Base-by-base conservation (phyloP, 257 asterid genomes). In the Lycium ferocissimum region DNA sequence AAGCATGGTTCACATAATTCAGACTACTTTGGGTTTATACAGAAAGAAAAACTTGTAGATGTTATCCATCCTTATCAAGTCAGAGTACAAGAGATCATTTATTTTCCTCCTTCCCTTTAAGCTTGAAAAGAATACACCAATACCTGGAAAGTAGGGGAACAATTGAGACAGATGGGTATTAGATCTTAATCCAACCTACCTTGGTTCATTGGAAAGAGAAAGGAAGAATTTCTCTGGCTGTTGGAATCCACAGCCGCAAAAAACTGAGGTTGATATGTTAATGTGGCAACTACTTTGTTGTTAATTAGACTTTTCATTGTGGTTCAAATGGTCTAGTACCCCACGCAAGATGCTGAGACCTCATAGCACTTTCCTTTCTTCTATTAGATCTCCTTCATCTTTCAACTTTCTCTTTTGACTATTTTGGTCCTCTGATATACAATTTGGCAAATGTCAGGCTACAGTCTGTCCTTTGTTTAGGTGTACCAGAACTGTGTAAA, bases 1-100 rank as follows among this genome's bases (percentile, higher is more conserved):
- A 73, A 20, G 81, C 81, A 75, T 75, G 81, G 61, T 12, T 75
- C 81, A 75, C 81, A 49, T 20, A 47, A 75, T 53, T 47, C 61
- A 75, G 61, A 75, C 62, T 49, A 75, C 5, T 54, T 75, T 75
- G 57, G 20, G 12, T 20, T 49, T 49, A 45, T 20, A 20, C 81
- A 12, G 61, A 51, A 75, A 47, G 61, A 20, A 47, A 47, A 75
- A 20, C 43, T 75, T 9, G 49, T 12, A 22, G 2, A 47, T 20
- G 37, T 40, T 26, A 75, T n/a, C 61, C 62, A 12, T 49, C 61
- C 80, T 13, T 47, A 47, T 47, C 43, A 49, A 75, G 81, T 75
- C 81, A 71, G 6, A 53, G 61, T 49, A 22, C 4, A 75, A 75
- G 59, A 49, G 61, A 49, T 14, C 20, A 75, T 75, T 75, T 49